A percentile compares a stretch with the other conserved stretches of the same genome.
These are phyloP conservation scores for Firmiana major DNA, from an alignment of 345 rosid genomes.

Conservation along the genomic window DNA sequence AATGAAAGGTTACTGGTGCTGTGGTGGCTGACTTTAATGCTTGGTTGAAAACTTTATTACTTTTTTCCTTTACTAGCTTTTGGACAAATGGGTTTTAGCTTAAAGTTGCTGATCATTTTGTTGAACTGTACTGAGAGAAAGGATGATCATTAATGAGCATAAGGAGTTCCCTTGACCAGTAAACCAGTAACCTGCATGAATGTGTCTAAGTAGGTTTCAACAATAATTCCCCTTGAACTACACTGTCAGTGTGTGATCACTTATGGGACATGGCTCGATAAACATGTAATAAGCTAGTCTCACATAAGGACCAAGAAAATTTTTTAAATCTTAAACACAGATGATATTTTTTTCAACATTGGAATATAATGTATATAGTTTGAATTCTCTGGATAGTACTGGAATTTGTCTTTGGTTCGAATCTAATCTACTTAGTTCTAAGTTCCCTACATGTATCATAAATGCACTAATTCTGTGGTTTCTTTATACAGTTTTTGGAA, in stretches of 20 bases:
- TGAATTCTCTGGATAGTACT: background rate
- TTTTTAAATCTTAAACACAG: background rate
- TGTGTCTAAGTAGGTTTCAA: background rate
- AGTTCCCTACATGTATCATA: background rate
- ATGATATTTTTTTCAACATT: background rate
- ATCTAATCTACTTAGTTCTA: background rate
- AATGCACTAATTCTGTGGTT: slow-evolving; percentile 10
- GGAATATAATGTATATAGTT: background rate
- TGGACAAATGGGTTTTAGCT: background rate
- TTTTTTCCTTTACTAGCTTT: background rate
- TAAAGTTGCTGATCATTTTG: background rate
- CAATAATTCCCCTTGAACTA: background rate
- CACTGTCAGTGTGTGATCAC: background rate
- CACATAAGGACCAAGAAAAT: background rate
- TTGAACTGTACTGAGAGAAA: background rate
- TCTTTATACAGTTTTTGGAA: slow-evolving; percentile 63
- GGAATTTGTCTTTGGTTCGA: background rate
- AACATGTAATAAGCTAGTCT: background rate
- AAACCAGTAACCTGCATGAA: background rate
- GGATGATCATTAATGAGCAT: background rate
- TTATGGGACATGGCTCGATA: background rate
- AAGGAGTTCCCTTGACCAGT: background rate
- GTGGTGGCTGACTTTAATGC: background rate
- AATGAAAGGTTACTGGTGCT: background rate
- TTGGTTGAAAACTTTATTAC: background rate